Evolutionary conservation across 1,284 basidiomycete genomes (phyloP), one percentile per base, ranked within the genome.

Genomic region (Anthracocystis setariae): DNA sequence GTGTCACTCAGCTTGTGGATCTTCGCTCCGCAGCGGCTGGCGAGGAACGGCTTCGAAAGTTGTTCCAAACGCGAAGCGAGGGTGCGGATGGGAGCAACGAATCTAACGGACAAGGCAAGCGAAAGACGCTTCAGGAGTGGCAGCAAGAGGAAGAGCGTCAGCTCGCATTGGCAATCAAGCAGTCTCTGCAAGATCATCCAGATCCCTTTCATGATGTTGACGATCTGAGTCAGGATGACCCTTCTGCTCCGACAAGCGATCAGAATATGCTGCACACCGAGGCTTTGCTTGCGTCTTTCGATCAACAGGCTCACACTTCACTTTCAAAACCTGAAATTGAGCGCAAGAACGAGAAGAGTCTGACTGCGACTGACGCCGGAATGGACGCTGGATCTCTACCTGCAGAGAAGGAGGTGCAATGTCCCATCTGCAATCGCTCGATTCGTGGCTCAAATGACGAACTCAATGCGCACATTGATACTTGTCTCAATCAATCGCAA

Each of bases 1-100:
- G 80, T 5, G 63, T 68, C 7, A 74, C 78, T 2, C 60, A 72
- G 24, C 64, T 81, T 2, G 49, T 75, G 8, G 78, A 79, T 40
- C 53, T 72, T n/a, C 57, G 68, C 12, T 51, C 62, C 10, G 68
- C 60, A 20, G 68, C 67, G 2, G 64, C 64, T 3, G 68, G 62
- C 21, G 68, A 59, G 15, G 60, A 71, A 40, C 51, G 68, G 21
- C 35, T 74, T 8, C 39, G 55, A 21, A 70, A 64, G 45, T 39
- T 74, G n/a, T 65, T 67, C 23, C 55, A 72, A 29, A 25, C 52
- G 8, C 46, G 50, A 4, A 21, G 13, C 12, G 46, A 35, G 3
- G 52, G 25, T 37, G 39, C 35, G 3, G 17, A 12, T 35, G 46
- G 44, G 15, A 38, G 55, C 15, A 40, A 44, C 17, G 37, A 13